Evolutionary conservation across 768 basidiomycete genomes (phyloP), one percentile per base, ranked within the genome.

Genomic region (Macrocybe gigantea): DNA sequence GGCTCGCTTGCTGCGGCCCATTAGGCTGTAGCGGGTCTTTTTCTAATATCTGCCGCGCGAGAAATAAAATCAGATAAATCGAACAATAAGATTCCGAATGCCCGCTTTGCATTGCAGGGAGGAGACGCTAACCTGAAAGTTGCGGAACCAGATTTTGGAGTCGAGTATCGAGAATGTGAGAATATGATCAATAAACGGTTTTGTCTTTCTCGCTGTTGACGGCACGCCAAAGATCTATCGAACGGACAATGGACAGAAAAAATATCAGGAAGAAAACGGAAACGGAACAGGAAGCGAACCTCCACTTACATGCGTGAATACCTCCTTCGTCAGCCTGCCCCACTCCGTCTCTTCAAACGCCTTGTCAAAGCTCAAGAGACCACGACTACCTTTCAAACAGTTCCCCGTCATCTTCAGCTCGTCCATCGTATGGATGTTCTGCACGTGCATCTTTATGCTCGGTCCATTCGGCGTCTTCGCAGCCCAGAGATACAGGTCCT

Each of bases 361-460:
- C 51, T 83, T 79, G 67, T 96, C 94, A 63, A 99, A 99, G 61
- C 88, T 90, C 54, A 98, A 69, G 46, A 98, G 70, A 5, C 94
- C 95, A 45, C 96, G 73, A 59, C 89, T 90, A 12, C 96, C 96
- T 68, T 95, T 96, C 55, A 99, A 67, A 66, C 96, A 99, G 65
- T 99, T 98, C 32, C 96, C 96, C 6, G 93, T 95, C 94, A 99
- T 89, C 72, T 98, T 98, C 54, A 99, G 75, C 66, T 99, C 96
- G 69, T 98, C 96, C 96, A 98, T 98, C 38, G 96, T 99, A 65
- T 99, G 96, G 47, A 95, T 77, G 61, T 98, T 99, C 68, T 96
- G 94, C 11, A 97, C 95, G 61, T 98, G 96, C 74, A 97, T 78
- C 66, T 97, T 97, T 61, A 94, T 82, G 60, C 89, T 94, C 10